Evolutionary conservation across 148 eudicot genomes (phyloP).

Genomic region (Tetragonia tetragonoides): DNA sequence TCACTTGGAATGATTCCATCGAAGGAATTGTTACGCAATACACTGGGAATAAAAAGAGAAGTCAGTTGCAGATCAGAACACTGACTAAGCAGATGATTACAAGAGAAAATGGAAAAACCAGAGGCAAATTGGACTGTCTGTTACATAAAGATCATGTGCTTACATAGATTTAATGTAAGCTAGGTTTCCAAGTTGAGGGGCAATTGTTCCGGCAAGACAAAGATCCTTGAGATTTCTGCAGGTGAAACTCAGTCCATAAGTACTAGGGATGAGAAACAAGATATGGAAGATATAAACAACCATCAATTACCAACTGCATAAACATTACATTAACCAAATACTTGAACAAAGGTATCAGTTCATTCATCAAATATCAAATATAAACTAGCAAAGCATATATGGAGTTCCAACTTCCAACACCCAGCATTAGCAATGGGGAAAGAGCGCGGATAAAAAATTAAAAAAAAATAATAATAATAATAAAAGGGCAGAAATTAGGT

Average conservation of each 20-base stretch:
- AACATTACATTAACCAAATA: neutral
- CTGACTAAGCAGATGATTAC: neutral
- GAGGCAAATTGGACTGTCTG: neutral
- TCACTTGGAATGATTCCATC: slow-evolving; percentile 42
- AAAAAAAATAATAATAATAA: too few species aligned
- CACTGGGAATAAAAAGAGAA: slow-evolving; percentile 25
- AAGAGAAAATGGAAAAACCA: neutral
- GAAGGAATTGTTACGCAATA: slow-evolving; percentile 57
- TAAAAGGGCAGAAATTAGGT: neutral
- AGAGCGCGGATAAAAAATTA: neutral
- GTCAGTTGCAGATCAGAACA: neutral
- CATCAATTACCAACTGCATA: slow-evolving; percentile 1
- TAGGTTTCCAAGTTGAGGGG: slow-evolving; percentile 47
- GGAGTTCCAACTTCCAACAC: neutral
- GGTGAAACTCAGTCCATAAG: neutral
- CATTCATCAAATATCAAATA: too few species aligned
- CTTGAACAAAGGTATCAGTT: too few species aligned
- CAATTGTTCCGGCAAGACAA: slow-evolving; percentile 53
- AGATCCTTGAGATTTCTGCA: slow-evolving; percentile 52
- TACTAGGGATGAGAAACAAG: neutral
- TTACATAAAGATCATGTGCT: slow-evolving; percentile 1
- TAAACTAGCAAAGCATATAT: neutral
- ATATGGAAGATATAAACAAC: neutral
- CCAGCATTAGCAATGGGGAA: neutral
- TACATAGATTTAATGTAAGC: slow-evolving; percentile 50